Evolutionary conservation across 192 early-diverging fungal species (phyloP), one percentile per base, ranked within the genome.

Genomic region (Coemansia guatemalensis): DNA sequence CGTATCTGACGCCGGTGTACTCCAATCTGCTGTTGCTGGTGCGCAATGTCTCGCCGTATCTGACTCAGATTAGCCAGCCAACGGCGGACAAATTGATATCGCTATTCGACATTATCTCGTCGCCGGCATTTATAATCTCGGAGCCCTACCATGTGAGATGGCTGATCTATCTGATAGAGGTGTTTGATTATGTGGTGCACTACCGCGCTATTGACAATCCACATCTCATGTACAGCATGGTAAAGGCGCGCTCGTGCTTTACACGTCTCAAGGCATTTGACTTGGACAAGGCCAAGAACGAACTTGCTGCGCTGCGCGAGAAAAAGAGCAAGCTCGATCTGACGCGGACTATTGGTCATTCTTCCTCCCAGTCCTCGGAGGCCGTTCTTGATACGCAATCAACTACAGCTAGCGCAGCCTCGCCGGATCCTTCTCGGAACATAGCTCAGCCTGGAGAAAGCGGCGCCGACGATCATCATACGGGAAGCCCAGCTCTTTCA

Each of bases 191-290:
- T 53, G 81, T 94, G 29, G 79, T 95, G 11, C 92, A 94, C 64
- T 95, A 94, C 71, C 95, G 95, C 48, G 85, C 86, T 48, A 64
- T 55, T 73, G 93, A 90, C 41, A 97, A 97, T 64, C 81, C 88
- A 6, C 86, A 88, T 24, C 56, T 97, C 18, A 83, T 94, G 24
- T 95, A 95, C 73, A 86, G 88, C 24, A 81, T 97, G 63, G 84
- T 95, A 23, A 83, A 90, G 49, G 79, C 88, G 53, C 89, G 89
- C 39, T 68, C 83, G 17, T 89, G 85, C 53, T 88, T 97, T 64
- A 83, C 86, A 48, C 82, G 83, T 5, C 70, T 97, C 47, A 71
- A 79, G 30, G 64, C 82, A 17, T 87, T 97, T 56, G 88, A 88
- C 2, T 79, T 94, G 44, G 83, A 79, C 33, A 68, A 70, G 54